Percentiles rank a stretch among this genome's conserved stretches.
Conservation (phyloP, 2,329 filamentous ascomycete genomes). For the Colletotrichum agaves region DNA sequence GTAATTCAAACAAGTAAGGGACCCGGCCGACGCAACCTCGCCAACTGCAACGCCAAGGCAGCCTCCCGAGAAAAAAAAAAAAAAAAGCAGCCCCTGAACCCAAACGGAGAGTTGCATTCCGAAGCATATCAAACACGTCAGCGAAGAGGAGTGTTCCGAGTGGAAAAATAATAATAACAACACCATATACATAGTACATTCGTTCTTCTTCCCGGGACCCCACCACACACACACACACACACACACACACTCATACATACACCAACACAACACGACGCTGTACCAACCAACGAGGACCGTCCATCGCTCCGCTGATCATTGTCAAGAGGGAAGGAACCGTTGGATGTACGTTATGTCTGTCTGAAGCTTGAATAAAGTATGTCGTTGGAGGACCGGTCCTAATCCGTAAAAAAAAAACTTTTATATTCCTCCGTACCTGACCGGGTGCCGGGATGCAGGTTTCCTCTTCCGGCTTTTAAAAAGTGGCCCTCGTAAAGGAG, state of each 20-base stretch:
- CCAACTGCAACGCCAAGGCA: conserved; percentile 5
- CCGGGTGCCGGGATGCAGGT: no score
- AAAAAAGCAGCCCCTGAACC: conserved; percentile 4
- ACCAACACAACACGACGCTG: not conserved
- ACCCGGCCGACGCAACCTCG: conserved; percentile 15
- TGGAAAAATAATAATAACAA: no score
- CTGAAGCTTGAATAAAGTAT: conserved; percentile 5
- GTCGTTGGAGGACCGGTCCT: not conserved
- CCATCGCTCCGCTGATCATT: not conserved
- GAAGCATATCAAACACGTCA: conserved; percentile 12
- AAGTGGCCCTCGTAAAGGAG: not conserved
- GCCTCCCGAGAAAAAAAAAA: not conserved
- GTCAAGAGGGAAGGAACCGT: not conserved
- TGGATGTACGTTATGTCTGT: not conserved
- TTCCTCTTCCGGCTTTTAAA: not conserved
- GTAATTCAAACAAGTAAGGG: not conserved
- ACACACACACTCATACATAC: not conserved
- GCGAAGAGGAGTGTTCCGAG: not conserved
- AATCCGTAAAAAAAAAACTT: no score
- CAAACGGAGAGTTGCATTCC: conserved; percentile 17
- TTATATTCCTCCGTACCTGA: no score
- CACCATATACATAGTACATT: not conserved
- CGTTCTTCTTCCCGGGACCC: not conserved
- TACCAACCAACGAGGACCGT: not conserved
- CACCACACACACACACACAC: not conserved